phyloP scores from a whole-genome alignment of 352 stramenopile genomes.

The Globisporangium recalcitrans region DNA sequence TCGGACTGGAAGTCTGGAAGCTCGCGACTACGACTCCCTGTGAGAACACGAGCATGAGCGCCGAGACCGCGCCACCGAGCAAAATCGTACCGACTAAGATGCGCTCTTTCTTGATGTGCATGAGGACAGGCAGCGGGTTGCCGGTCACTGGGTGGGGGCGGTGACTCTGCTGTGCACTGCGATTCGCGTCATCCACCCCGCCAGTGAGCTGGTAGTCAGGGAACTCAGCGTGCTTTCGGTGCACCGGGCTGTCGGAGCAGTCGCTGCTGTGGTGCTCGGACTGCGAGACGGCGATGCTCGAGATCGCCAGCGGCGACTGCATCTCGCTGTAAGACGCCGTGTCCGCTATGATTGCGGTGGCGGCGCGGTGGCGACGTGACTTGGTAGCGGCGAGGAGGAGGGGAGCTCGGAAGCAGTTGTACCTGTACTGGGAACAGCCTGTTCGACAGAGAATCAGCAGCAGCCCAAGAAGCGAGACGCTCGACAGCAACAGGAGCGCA shows the following conservation, averaged over 20 bases:
- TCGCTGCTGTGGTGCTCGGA: constrained; percentile 24
- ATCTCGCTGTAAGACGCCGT: constrained; percentile 20
- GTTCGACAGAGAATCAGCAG: background rate
- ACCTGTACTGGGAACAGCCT: background rate
- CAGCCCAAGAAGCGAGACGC: background rate
- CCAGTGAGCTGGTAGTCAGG: constrained; percentile 18
- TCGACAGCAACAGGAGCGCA: background rate
- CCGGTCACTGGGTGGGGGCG: constrained; percentile 2
- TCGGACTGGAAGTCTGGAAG: constrained; percentile 13
- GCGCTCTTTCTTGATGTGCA: constrained; percentile 33
- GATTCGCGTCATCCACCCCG: background rate
- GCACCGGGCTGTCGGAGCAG: background rate
- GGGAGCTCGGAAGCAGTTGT: background rate
- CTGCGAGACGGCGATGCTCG: constrained; percentile 59
- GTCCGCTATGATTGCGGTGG: background rate
- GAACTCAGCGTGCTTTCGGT: constrained; percentile 30
- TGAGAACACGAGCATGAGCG: constrained; percentile 28
- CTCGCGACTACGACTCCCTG: constrained; percentile 33
- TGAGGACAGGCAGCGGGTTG: constrained; percentile 36
- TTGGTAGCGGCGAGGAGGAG: background rate
- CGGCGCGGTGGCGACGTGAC: background rate
- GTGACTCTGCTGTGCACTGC: background rate
- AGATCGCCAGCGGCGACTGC: constrained; percentile 60
- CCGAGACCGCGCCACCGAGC: constrained; percentile 17
- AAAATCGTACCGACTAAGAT: constrained; percentile 28